A percentile compares a stretch with the other conserved stretches of the same genome.
These are phyloP conservation scores for Mortierella antarctica DNA, from an alignment of 192 early-diverging fungal species.

Conservation along the genomic window DNA sequence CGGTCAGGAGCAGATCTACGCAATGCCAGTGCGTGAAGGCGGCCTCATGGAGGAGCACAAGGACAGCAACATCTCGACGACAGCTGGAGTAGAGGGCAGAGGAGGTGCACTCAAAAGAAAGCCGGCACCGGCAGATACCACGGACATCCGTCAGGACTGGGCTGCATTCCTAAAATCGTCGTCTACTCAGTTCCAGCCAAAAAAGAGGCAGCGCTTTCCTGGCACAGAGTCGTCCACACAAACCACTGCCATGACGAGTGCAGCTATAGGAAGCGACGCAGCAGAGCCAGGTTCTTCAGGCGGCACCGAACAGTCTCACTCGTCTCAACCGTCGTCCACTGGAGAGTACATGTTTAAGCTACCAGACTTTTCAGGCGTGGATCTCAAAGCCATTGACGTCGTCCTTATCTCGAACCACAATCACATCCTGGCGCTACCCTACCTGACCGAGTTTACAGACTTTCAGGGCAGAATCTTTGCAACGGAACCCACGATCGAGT, in stretches of 20 bases:
- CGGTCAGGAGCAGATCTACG: constrained; percentile 45
- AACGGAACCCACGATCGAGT: constrained; percentile 84
- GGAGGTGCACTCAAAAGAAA: constrained; percentile 19
- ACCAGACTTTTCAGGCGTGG: constrained; percentile 65
- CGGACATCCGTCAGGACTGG: constrained; percentile 50
- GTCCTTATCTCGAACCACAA: constrained; percentile 81
- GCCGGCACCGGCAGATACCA: neutral
- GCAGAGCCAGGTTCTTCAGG: constrained; percentile 2
- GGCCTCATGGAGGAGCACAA: constrained; percentile 24
- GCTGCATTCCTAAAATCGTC: constrained; percentile 41
- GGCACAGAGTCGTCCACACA: neutral
- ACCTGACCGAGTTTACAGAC: constrained; percentile 82
- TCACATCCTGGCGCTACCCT: constrained; percentile 83
- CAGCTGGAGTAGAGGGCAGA: neutral
- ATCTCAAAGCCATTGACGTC: constrained; percentile 77
- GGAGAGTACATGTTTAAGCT: constrained; percentile 51
- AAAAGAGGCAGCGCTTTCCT: constrained; percentile 19
- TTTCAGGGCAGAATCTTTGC: constrained; percentile 83
- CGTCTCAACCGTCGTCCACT: neutral
- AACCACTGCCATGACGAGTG: neutral
- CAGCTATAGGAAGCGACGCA: neutral
- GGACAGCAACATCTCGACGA: constrained; percentile 3
- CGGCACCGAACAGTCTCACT: neutral
- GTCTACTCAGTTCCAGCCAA: constrained; percentile 8
- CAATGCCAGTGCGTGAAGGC: constrained; percentile 46